phyloP scores from a whole-genome alignment of 2,329 filamentous ascomycete species.

The Thermothelomyces thermophilus region DNA sequence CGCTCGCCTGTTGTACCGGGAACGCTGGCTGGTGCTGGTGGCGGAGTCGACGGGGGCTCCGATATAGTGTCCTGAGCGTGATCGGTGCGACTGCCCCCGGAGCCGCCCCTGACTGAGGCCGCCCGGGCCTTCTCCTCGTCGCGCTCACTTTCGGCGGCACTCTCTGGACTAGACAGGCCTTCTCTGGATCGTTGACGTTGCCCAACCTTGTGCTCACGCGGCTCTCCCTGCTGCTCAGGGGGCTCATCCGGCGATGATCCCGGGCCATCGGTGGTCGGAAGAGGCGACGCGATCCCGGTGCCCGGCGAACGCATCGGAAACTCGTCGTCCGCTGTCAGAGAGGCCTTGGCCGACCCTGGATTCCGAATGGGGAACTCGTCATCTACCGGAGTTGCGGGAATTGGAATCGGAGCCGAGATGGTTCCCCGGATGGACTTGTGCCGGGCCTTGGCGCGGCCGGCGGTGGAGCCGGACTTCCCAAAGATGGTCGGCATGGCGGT shows the following conservation, averaged over 20 bases:
- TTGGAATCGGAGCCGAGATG: constrained; percentile 56
- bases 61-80: constrained; percentile 18
- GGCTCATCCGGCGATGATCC: constrained; percentile 12
- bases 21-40: constrained; percentile 19
- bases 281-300: constrained; percentile 31
- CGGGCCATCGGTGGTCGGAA: constrained; percentile 22
- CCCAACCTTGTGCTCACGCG: neutral
- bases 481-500: constrained; percentile 37
- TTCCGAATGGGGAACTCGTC: constrained; percentile 49
- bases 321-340: constrained; percentile 29
- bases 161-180: constrained; percentile 1
- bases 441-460: constrained; percentile 36
- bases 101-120: constrained; percentile 4
- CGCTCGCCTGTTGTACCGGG: constrained; percentile 5
- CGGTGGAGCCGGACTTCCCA: constrained; percentile 38
- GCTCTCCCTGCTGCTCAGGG: constrained; percentile 3
- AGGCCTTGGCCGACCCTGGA: constrained; percentile 34
- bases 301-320: constrained; percentile 27
- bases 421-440: constrained; percentile 49
- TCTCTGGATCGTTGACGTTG: constrained; percentile 2
- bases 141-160: neutral
- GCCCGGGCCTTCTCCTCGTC: constrained; percentile 3
- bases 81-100: constrained; percentile 17
- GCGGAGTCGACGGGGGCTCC: constrained; percentile 23
- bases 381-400: constrained; percentile 41